A percentile compares a stretch with the other conserved stretches of the same genome.
phyloP scores from a whole-genome alignment of 208 protist genomes.

The Novymonas esmeraldas region DNA sequence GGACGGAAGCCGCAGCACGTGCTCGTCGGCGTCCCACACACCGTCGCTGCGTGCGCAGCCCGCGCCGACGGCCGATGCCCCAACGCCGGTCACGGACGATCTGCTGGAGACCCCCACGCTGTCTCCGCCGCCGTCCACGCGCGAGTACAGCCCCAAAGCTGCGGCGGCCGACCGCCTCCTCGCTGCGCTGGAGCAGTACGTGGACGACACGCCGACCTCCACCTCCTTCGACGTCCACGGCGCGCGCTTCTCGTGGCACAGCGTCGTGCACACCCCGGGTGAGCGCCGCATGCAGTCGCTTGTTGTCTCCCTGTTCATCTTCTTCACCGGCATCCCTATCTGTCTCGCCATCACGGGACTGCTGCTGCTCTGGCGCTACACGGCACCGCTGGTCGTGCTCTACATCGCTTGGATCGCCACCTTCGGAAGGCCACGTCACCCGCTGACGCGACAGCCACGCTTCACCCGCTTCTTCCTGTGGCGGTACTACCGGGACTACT shows the following conservation, averaged over 20 bases:
- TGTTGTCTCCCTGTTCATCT: constrained; percentile 49
- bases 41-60: not conserved
- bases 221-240: constrained; percentile 28
- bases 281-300: constrained; percentile 57
- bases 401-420: constrained; percentile 82
- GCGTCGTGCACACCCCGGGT: constrained; percentile 52
- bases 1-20: constrained; percentile 2
- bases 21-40: constrained; percentile 1
- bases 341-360: constrained; percentile 36
- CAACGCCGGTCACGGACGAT: too few relatives aligned
- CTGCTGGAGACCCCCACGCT: not conserved
- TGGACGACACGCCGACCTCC: constrained; percentile 24
- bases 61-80: too few relatives aligned
- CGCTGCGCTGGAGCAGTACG: constrained; percentile 53
- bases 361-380: constrained; percentile 52
- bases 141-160: constrained; percentile 33
- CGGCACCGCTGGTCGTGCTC: constrained; percentile 52
- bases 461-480: constrained; percentile 50
- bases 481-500: constrained; percentile 82
- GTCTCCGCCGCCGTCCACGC: not conserved
- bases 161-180: constrained; percentile 41
- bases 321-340: constrained; percentile 76
- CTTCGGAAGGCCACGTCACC: constrained; percentile 47
- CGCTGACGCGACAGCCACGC: constrained; percentile 27
- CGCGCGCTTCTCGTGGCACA: constrained; percentile 39